Conservation (phyloP, 495 filamentous ascomycete species). For the Trichoderma virens region DNA sequence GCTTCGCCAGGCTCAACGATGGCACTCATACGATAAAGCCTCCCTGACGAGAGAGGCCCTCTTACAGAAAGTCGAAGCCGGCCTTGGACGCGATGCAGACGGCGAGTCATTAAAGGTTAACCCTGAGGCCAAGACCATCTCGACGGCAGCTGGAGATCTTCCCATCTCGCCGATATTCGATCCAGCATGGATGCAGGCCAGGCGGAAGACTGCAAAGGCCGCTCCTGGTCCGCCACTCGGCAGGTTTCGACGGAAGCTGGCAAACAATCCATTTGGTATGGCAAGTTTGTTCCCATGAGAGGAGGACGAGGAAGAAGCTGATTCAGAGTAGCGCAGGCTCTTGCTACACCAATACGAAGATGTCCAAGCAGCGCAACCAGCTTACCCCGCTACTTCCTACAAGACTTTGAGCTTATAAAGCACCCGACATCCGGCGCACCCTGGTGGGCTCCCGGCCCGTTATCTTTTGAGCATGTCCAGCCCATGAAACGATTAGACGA, state of each 20-base stretch:
- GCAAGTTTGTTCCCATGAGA: slow-evolving; percentile 1
- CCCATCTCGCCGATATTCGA: slow-evolving; percentile 49
- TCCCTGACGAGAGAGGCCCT: background rate
- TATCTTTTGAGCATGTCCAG: slow-evolving; percentile 20
- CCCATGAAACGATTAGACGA: slow-evolving; percentile 23
- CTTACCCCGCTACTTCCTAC: slow-evolving; percentile 58
- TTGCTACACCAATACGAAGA: slow-evolving; percentile 57
- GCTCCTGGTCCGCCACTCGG: slow-evolving; percentile 14
- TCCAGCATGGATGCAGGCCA: slow-evolving; percentile 32
- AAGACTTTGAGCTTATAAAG: slow-evolving; percentile 49
- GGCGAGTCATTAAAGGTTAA: slow-evolving; percentile 20
- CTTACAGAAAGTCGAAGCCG: background rate
- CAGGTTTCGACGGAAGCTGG: slow-evolving; percentile 44
- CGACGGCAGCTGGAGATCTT: slow-evolving; percentile 29
- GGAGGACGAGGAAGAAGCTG: slow-evolving; percentile 7
- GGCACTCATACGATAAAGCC: slow-evolving; percentile 9
- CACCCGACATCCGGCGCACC: slow-evolving; percentile 48
- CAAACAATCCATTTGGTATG: slow-evolving; percentile 54
- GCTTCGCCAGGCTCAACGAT: background rate
- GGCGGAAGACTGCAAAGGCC: slow-evolving; percentile 20
- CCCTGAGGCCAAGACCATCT: slow-evolving; percentile 26
- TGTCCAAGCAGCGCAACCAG: slow-evolving; percentile 49
- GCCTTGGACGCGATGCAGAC: background rate
- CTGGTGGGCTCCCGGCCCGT: slow-evolving; percentile 51
- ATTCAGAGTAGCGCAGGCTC: slow-evolving; percentile 40